A percentile compares a stretch with the other conserved stretches of the same genome.
Conservation (phyloP, 2,329 filamentous ascomycete species). For the Leptographium flavum region DNA sequence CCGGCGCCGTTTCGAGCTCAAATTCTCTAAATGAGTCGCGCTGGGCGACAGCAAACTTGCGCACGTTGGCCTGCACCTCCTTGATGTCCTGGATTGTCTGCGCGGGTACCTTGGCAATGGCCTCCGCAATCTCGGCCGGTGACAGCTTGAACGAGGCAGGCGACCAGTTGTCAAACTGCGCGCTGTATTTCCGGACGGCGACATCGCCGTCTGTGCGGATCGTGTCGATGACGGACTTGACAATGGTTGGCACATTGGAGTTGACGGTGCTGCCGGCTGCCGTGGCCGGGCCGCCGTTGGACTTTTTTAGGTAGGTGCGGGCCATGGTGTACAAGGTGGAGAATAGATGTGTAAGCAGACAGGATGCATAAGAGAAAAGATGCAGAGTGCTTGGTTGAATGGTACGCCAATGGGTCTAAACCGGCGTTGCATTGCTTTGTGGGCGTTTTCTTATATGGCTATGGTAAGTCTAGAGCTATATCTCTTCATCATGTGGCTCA, state of each 20-base stretch:
- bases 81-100: conserved; percentile 26
- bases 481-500: too few species aligned
- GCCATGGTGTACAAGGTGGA: background rate
- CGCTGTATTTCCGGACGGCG: conserved; percentile 32
- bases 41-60: conserved; percentile 33
- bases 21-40: conserved; percentile 30
- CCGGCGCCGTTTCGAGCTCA: conserved; percentile 33
- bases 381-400: background rate
- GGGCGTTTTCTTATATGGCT: too few species aligned
- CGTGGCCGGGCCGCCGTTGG: background rate
- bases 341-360: background rate
- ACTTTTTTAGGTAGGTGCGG: conserved; percentile 4
- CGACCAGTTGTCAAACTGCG: conserved; percentile 40
- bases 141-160: conserved; percentile 34
- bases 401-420: too few species aligned
- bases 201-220: conserved; percentile 31
- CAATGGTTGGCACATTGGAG: conserved; percentile 22
- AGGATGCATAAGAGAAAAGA: background rate
- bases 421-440: too few species aligned
- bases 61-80: conserved; percentile 32
- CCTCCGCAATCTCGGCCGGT: conserved; percentile 25
- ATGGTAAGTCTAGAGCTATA: too few species aligned
- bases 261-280: background rate
- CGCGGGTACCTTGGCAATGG: conserved; percentile 26
- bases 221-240: conserved; percentile 30